Base-by-base conservation (phyloP, 2,329 filamentous ascomycete genomes). In the Penicillium sp. region DNA sequence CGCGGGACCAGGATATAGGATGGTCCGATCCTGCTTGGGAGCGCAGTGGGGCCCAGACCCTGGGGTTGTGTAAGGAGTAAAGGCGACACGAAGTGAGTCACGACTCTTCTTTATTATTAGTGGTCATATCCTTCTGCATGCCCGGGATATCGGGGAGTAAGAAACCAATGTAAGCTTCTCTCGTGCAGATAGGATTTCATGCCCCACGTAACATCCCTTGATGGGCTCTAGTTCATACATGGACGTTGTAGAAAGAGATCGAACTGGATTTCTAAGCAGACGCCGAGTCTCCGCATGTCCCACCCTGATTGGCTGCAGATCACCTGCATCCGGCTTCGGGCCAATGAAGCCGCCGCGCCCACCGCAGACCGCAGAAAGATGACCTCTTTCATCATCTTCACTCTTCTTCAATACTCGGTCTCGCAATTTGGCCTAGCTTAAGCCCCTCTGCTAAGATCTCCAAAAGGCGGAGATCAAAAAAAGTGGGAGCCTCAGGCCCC, bases 261-360 rank as follows among this genome's bases (percentile, higher is more conserved):
- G 54, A 56, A 54, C 16, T 56, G 64, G 67, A 68, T 69, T 69
- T 69, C 67, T 69, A 69, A 69, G 64, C 67, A 65, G n/a, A 7
- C 10, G 31, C 6, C 13, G 21, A 16, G 44, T 19, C 50, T 48
- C 50, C 26, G 37, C 26, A 23, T 3, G 13, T 16, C 50, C 47
- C 53, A 27, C 58, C 13, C 25, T 63, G 59, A 63, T 63, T 63
- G 61, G 61, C 54, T 39, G 49, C 35, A 46, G 51, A 58, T 45
- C 35, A 50, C 42, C 54, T 47, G 49, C n/a, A 13, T 31, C 42
- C 43, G 59, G 53, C 44, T 53, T 60, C 60, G 58, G 55, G 8
- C 62, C 62, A 62, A 65, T 64, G n/a, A 57, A 11, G 51, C 33
- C 3, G 16, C 16, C 27, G 49, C 49, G 13, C 13, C 31, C 8